Evolutionary conservation across 257 asterid genomes (phyloP).

Genomic region (Solanum gandarillasii): DNA sequence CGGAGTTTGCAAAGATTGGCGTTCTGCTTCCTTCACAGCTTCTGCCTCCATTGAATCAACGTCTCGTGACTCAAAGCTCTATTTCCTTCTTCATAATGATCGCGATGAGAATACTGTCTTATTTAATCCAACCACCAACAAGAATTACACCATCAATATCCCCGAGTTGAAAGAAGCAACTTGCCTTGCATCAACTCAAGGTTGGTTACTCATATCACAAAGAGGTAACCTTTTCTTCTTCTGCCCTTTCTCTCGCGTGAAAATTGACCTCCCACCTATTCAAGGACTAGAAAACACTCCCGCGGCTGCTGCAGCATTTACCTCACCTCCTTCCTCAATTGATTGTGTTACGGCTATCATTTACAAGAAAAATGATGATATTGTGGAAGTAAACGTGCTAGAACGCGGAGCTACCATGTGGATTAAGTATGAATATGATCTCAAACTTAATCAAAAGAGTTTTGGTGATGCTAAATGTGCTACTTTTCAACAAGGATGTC

Average conservation of each 20-base stretch:
- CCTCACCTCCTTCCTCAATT: constrained; percentile 8
- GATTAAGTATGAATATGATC: neutral
- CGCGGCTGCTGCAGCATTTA: constrained; percentile 7
- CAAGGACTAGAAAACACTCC: constrained; percentile 8
- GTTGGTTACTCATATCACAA: constrained; percentile 18
- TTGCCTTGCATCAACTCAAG: constrained; percentile 17
- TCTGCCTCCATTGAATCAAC: constrained; percentile 7
- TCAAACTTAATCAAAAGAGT: neutral
- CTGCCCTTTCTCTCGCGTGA: constrained; percentile 20
- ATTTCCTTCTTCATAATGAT: neutral
- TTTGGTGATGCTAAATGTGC: neutral
- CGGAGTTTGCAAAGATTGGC: constrained; percentile 21
- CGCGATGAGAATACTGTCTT: neutral
- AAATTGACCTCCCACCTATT: constrained; percentile 8
- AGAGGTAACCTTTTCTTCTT: constrained; percentile 18
- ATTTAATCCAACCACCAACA: neutral
- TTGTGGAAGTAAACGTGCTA: neutral
- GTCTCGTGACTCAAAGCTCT: neutral
- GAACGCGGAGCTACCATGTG: neutral
- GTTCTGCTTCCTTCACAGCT: constrained; percentile 7
- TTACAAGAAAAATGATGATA: neutral
- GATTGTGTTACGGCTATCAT: constrained; percentile 8
- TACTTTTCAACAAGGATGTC: neutral
- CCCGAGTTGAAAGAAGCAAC: constrained; percentile 15
- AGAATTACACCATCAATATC: neutral